A percentile compares a stretch with the other conserved stretches of the same genome.
Conservation (phyloP, 2,329 filamentous ascomycete species). For the Fusarium sp. region DNA sequence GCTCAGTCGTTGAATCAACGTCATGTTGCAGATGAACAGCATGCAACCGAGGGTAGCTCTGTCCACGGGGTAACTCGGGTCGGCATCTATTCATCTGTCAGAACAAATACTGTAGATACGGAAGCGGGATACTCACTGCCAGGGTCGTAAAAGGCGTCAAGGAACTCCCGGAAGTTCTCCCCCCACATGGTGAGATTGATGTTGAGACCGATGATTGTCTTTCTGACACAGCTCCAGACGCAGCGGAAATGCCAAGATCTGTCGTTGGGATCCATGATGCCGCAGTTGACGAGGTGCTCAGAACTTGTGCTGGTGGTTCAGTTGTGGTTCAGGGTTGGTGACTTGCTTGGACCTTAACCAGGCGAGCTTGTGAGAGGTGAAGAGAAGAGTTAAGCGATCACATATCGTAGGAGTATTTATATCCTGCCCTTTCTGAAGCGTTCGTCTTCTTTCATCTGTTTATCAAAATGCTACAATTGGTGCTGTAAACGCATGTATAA, state of each 20-base stretch:
- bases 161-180: background rate
- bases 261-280: background rate
- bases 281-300: background rate
- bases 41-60: background rate
- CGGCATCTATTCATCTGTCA: background rate
- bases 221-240: background rate
- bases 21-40: background rate
- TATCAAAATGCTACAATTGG: background rate
- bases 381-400: too few relatives aligned
- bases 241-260: background rate
- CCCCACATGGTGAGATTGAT: background rate
- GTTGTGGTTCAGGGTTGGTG: background rate
- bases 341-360: background rate
- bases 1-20: background rate
- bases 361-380: background rate
- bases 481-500: background rate
- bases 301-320: background rate
- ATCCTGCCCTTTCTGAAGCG: background rate
- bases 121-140: background rate
- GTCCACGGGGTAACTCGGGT: background rate
- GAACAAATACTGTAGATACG: background rate
- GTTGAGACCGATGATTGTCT: background rate
- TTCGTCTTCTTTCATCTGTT: background rate
- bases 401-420: background rate
- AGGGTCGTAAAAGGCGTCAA: background rate